Evolutionary conservation across 768 basidiomycete species (phyloP).

Genomic region (Hortiboletus campestris): DNA sequence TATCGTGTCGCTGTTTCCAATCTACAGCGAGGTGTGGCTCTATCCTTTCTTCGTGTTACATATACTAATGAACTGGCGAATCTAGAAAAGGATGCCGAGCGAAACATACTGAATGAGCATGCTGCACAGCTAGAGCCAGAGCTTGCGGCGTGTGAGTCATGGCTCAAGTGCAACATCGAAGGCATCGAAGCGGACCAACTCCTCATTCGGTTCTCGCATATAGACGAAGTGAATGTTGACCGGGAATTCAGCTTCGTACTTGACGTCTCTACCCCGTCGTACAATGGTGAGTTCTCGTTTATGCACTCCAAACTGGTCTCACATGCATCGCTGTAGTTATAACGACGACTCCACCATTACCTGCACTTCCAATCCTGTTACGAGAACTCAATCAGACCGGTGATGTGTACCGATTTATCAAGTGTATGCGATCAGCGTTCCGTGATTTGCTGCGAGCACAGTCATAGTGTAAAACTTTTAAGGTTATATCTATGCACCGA

Average conservation of each 20-base stretch:
- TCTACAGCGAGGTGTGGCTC: slow-evolving; percentile 57
- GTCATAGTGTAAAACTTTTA: neutral
- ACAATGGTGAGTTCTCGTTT: slow-evolving; percentile 53
- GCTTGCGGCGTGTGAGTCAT: slow-evolving; percentile 52
- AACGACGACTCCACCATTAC: slow-evolving; percentile 72
- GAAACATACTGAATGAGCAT: slow-evolving; percentile 50
- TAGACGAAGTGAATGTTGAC: slow-evolving; percentile 57
- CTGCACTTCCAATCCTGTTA: slow-evolving; percentile 64
- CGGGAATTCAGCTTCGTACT: slow-evolving; percentile 73
- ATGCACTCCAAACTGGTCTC: neutral
- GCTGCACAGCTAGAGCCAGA: slow-evolving; percentile 55
- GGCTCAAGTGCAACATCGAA: slow-evolving; percentile 67
- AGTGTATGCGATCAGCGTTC: slow-evolving; percentile 58
- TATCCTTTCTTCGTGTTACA: neutral
- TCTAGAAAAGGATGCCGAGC: slow-evolving; percentile 69
- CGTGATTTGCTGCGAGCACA: slow-evolving; percentile 20
- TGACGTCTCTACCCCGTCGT: slow-evolving; percentile 61
- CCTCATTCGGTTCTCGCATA: slow-evolving; percentile 65
- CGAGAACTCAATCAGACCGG: slow-evolving; percentile 67
- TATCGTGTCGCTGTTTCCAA: slow-evolving; percentile 60
- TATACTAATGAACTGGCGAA: neutral
- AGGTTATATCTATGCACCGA: neutral
- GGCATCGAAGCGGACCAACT: slow-evolving; percentile 73
- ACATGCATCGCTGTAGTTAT: slow-evolving; percentile 49
- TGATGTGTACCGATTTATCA: slow-evolving; percentile 72